Percentiles rank a stretch among this genome's conserved stretches.
Evolutionary conservation across 2,329 filamentous ascomycete species (phyloP).

Genomic region (Drechslerella dactyloides): DNA sequence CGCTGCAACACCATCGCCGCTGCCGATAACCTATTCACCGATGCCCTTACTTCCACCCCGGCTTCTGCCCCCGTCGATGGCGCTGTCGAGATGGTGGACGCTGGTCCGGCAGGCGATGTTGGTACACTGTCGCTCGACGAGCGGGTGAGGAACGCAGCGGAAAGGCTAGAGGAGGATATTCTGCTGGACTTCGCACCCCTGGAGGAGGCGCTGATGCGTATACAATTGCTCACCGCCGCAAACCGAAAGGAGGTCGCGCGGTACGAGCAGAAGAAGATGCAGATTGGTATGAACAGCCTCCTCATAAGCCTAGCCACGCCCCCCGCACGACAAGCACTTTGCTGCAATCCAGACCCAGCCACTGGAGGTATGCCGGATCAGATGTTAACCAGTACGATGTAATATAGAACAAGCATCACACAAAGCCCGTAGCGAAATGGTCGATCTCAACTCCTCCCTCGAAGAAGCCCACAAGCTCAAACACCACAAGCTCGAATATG

Average conservation of each 20-base stretch:
- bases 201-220: slow-evolving; percentile 53
- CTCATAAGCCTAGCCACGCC: neutral
- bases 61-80: slow-evolving; percentile 20
- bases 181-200: slow-evolving; percentile 54
- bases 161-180: slow-evolving; percentile 52
- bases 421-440: slow-evolving; percentile 52
- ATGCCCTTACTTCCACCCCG: slow-evolving; percentile 21
- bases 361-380: slow-evolving; percentile 5
- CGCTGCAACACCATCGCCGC: slow-evolving; percentile 48
- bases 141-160: slow-evolving; percentile 32
- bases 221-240: slow-evolving; percentile 54
- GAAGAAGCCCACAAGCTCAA: slow-evolving; percentile 52
- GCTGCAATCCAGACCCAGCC: neutral
- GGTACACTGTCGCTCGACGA: slow-evolving; percentile 18
- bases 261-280: slow-evolving; percentile 54
- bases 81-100: slow-evolving; percentile 40
- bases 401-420: slow-evolving; percentile 50
- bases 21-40: slow-evolving; percentile 40
- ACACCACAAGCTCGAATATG: slow-evolving; percentile 54
- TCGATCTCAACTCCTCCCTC: slow-evolving; percentile 50
- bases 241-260: slow-evolving; percentile 53
- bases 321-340: neutral
- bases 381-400: neutral
- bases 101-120: neutral
- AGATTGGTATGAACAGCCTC: slow-evolving; percentile 43